Percentiles rank a stretch among this genome's conserved stretches.
Evolutionary conservation across 192 early-diverging fungal species (phyloP).

Genomic region (Anaeromyces robustus): DNA sequence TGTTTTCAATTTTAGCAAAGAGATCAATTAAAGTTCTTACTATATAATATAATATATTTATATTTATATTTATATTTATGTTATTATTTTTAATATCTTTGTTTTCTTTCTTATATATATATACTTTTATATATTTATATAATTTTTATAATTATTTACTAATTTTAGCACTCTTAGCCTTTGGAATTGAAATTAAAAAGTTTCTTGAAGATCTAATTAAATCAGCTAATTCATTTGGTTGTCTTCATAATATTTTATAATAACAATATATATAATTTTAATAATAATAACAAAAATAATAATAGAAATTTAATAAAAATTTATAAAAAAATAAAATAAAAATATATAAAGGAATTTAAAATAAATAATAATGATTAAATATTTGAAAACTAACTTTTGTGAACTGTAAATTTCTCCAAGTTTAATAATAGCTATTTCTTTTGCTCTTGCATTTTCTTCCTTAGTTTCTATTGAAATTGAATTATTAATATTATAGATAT

Average conservation of each 20-base stretch:
- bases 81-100: no score
- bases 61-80: no score
- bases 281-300: no score
- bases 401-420: conserved; percentile 59
- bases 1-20: conserved; percentile 75
- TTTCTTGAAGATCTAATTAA: conserved; percentile 67
- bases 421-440: conserved; percentile 53
- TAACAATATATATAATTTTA: no score
- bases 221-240: conserved; percentile 56
- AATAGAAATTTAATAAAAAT: no score
- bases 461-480: background rate
- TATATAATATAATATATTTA: conserved; percentile 13
- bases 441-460: conserved; percentile 21
- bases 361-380: background rate
- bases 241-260: conserved; percentile 26
- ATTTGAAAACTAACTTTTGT: conserved; percentile 27
- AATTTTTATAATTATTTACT: no score
- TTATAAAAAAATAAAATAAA: background rate
- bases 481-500: background rate
- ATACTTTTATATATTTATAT: no score
- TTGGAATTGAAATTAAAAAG: conserved; percentile 69
- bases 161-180: conserved; percentile 93
- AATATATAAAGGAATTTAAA: background rate
- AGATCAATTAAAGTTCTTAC: conserved; percentile 72
- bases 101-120: no score